Percentiles rank a stretch among this genome's conserved stretches.
These are phyloP conservation scores for Clonostachys rhizophaga DNA, from an alignment of 2,329 filamentous ascomycete species.

Conservation along the genomic window DNA sequence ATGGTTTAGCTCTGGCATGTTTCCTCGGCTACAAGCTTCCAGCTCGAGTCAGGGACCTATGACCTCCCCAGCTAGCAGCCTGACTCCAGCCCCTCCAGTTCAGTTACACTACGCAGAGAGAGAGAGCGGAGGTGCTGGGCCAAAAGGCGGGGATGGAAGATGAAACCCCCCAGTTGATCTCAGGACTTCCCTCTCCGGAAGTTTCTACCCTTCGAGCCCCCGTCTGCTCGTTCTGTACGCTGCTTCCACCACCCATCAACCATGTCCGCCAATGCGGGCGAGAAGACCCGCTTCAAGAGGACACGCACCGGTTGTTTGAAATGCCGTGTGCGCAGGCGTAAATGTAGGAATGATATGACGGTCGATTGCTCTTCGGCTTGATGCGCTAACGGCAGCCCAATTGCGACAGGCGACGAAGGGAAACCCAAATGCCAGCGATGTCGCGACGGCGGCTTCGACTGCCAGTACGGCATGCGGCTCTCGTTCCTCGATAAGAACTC, in stretches of 20 bases:
- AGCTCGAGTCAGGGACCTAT: too few relatives aligned
- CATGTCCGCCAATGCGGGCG: too few relatives aligned
- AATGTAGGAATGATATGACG: constrained; percentile 24
- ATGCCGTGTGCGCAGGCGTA: constrained; percentile 40
- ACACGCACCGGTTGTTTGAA: constrained; percentile 40
- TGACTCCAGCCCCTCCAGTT: too few relatives aligned
- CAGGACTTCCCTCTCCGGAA: not conserved
- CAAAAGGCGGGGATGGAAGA: too few relatives aligned
- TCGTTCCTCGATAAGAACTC: constrained; percentile 44
- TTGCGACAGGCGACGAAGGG: constrained; percentile 37
- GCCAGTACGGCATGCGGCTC: constrained; percentile 39
- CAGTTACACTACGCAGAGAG: too few relatives aligned
- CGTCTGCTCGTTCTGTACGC: constrained; percentile 9
- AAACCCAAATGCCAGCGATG: constrained; percentile 45
- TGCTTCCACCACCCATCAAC: constrained; percentile 4
- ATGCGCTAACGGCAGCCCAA: not conserved
- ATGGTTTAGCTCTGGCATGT: too few relatives aligned
- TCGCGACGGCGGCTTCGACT: constrained; percentile 36
- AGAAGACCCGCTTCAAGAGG: constrained; percentile 10
- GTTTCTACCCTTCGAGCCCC: constrained; percentile 10
- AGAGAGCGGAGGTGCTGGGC: too few relatives aligned
- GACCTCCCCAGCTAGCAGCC: too few relatives aligned
- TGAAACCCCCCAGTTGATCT: not conserved
- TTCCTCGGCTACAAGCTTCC: too few relatives aligned
- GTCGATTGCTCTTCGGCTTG: not conserved